Evolutionary conservation across 805 yeast genomes (phyloP), one percentile per base, ranked within the genome.

Genomic region (Lipomyces kockii): DNA sequence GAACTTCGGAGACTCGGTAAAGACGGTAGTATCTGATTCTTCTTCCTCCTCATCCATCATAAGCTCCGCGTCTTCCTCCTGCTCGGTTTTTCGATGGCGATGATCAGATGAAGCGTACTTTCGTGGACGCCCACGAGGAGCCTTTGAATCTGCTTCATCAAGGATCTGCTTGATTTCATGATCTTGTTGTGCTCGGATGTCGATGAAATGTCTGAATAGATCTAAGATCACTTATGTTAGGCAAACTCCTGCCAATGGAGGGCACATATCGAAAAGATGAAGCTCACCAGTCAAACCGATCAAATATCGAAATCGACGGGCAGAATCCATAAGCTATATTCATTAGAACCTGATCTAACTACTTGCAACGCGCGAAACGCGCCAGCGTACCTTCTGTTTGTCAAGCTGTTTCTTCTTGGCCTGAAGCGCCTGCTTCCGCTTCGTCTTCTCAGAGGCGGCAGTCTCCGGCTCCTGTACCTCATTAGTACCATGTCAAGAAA

Each of bases 1-100:
- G 76, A 83, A 94, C 2, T 86, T 82, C 0, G 99, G 99, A 0
- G 94, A 86, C 74, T 91, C 97, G 0, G 97, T 89, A 62, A 94
- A 82, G n/a, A 90, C 89, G 0, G 92, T 87, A 2, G 88, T 82
- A 49, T 83, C 86, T 2, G 64, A 49, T 7, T 64, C 67, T 8
- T 75, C 90, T 60, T 82, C 86, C 70, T 86, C 91, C 77, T 92
- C 97, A 66, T 90, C 97, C 65, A 87, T 86, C 75, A 94, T 83
- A 66, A 94, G 83, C 77, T 94, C 98, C 2, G 92, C 96, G 77
- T 94, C 98, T 79, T 94, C 99, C 78, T 94, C 98, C 78, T 91
- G 89, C 78, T 95, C 98, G 0, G 97, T 87, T 75, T 93, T 95
- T 71, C 98, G 84, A 63, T 90, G 87, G 60, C 95, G 87, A 34